Conservation (phyloP, 225 moss, liverwort and hornwort species). For the Physcomitrium patens region DNA sequence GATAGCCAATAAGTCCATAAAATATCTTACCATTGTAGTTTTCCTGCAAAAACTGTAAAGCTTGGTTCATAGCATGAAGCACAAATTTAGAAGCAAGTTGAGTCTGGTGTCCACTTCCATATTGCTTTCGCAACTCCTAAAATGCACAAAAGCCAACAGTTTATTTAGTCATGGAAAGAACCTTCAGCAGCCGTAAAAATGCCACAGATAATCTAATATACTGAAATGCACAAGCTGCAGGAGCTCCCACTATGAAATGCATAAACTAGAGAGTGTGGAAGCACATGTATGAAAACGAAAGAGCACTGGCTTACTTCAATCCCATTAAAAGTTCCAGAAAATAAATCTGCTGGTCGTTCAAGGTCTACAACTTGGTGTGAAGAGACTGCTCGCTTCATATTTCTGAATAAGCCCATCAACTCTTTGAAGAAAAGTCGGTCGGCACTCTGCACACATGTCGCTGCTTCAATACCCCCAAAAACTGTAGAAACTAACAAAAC, state of each 20-base stretch:
- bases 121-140: constrained; percentile 26
- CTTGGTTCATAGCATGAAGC: constrained; percentile 11
- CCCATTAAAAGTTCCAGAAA: constrained; percentile 24
- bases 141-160: background rate
- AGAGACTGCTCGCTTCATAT: constrained; percentile 14
- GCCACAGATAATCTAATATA: background rate
- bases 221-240: background rate
- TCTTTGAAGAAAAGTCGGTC: constrained; percentile 19
- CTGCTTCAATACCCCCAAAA: background rate
- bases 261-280: too few species aligned
- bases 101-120: constrained; percentile 31
- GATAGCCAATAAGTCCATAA: background rate
- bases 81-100: constrained; percentile 31
- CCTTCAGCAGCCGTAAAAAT: background rate
- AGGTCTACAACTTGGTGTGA: constrained; percentile 2
- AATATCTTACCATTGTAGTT: constrained; percentile 4
- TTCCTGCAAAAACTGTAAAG: background rate
- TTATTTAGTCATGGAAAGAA: background rate
- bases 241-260: too few species aligned
- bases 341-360: constrained; percentile 22
- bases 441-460: constrained; percentile 11
- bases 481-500: background rate
- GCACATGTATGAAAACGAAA: too few species aligned
- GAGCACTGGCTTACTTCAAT: constrained; percentile 7
- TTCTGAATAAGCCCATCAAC: constrained; percentile 23